phyloP scores from a whole-genome alignment of 2,329 filamentous ascomycete species.

The Hyphodiscus sp. region DNA sequence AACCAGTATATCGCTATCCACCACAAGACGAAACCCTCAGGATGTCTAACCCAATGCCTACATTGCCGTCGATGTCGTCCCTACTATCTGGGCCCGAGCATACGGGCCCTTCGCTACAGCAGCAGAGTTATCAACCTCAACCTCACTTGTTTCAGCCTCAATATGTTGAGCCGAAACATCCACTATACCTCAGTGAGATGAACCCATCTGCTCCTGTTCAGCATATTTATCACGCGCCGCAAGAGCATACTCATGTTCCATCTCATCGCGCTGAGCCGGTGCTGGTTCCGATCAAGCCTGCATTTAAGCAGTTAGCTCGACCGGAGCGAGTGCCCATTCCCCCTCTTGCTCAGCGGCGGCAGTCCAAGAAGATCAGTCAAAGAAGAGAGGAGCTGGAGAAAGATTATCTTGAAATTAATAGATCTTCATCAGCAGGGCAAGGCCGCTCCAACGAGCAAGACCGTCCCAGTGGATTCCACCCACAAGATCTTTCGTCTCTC shows the following conservation, averaged over 20 bases:
- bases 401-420: background rate
- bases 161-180: background rate
- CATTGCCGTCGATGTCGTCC: background rate
- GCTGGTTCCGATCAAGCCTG: background rate
- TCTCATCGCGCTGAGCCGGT: background rate
- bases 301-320: background rate
- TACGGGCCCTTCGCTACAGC: background rate
- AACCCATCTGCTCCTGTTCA: background rate
- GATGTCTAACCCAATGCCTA: background rate
- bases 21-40: background rate
- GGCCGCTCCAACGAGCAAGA: background rate
- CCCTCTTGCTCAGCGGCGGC: background rate
- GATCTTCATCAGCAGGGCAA: background rate
- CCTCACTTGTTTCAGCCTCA: background rate
- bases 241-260: background rate
- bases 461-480: background rate
- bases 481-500: background rate
- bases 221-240: background rate
- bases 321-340: background rate
- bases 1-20: background rate
- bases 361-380: constrained; percentile 1
- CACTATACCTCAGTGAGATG: background rate
- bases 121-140: background rate
- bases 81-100: background rate
- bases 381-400: background rate